phyloP scores from a whole-genome alignment of 176 grass and related monocot species.

The Poa pratensis region DNA sequence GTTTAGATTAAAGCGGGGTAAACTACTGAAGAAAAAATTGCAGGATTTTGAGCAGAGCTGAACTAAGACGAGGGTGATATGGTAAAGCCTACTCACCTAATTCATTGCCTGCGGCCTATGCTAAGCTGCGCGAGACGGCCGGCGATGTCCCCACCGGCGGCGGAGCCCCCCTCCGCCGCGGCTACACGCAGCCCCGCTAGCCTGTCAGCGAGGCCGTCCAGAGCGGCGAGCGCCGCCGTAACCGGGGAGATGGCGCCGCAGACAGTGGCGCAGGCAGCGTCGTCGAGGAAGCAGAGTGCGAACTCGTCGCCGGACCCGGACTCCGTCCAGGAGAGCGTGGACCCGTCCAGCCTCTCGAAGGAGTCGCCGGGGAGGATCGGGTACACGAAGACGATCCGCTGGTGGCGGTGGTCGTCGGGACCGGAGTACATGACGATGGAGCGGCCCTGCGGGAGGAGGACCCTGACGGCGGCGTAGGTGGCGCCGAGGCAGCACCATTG shows the following conservation, averaged over 20 bases:
- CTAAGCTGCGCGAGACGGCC: conserved; percentile 27
- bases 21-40: neutral
- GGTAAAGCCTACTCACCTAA: neutral
- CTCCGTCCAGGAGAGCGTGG: conserved; percentile 42
- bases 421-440: conserved; percentile 43
- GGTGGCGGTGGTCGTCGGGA: conserved; percentile 25
- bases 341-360: conserved; percentile 39
- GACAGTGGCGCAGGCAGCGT: conserved; percentile 37
- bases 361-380: conserved; percentile 45
- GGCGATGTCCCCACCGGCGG: conserved; percentile 23
- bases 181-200: conserved; percentile 43
- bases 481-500: conserved; percentile 40
- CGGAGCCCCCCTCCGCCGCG: neutral
- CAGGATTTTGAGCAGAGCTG: neutral
- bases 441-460: conserved; percentile 46
- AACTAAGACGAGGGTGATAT: neutral
- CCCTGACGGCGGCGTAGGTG: conserved; percentile 39
- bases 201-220: conserved; percentile 31
- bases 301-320: conserved; percentile 30
- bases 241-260: conserved; percentile 36
- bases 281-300: conserved; percentile 44
- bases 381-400: conserved; percentile 45
- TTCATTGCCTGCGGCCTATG: conserved; percentile 36
- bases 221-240: neutral
- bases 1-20: neutral